Evolutionary conservation across 257 asterid species (phyloP), one percentile per base, ranked within the genome.

Genomic region (Fraxinus anomala): DNA sequence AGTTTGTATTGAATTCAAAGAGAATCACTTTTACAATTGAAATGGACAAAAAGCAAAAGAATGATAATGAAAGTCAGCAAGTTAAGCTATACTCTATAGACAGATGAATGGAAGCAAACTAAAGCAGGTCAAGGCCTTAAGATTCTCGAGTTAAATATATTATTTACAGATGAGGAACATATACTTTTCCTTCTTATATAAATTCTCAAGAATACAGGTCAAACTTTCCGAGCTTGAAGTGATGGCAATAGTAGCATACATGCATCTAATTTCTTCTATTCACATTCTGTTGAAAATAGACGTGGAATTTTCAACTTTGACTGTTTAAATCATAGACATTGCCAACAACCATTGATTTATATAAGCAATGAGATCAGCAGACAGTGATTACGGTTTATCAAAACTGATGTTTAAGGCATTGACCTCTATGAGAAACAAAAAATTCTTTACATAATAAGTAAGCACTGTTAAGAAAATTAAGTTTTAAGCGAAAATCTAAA

Each of bases 241-340:
- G 73, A 51, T 33, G 73, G 79, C 42, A 26, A 74, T 13, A 24
- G 54, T 42, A 72, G 75, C 44, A 72, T 44, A 71, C 36, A 76
- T 69, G 90, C 82, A 81, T 82, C 79, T 82, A 76, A 76, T 81
- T 70, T 33, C 59, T 82, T 66, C 80, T 75, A 69, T 77, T 61
- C 74, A 82, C 37, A 72, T 72, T 68, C 83, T 49, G 36, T 47
- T 73, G 6, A 66, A 83, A 54, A 68, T 30, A 69, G 74, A 73
- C 28, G 23, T 23, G 36, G 42, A 76, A 49, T 72, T 51, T 49
- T 78, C 39, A 16, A 59, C 2, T 68, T 42, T 1, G 17, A 12
- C 49, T 42, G 28, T 23, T 54, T n/a, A 54, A 68, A 56, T 34
- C 39, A 36, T n/a, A 33, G 21, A n/a, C 67, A 42, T 66, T 33